Evolutionary conservation across 352 stramenopile genomes (phyloP), one percentile per base, ranked within the genome.

Genomic region (Pythium oligandrum): DNA sequence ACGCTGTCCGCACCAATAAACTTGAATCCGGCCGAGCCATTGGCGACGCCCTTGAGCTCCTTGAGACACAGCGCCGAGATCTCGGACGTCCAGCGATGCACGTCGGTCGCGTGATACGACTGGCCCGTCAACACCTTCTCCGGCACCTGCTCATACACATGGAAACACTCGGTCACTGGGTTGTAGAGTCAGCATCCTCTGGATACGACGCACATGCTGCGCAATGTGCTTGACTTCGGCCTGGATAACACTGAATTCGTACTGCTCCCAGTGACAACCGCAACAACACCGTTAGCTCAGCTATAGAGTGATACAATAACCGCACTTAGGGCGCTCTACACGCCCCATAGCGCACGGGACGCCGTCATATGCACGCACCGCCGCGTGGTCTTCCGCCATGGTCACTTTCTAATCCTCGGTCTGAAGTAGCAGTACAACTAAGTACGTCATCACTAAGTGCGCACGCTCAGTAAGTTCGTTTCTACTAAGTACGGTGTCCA

Each of bases 191-290:
- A 26, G 17, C 17, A 26, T 26, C 17, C 17, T 26, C 17, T 26
- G 17, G 17, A 26, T 12, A 42, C 12, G 38, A n/a, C 62, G 17
- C 43, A 93, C 85, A 66, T 93, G 78, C 37, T 88, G 73, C 2
- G 74, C 77, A 51, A 93, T 84, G 59, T 88, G 86, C 71, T 95
- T 93, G 58, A 92, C 85, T 58, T 95, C 85, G 47, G 80, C 74
- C 62, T 95, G 83, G 56, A 95, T 93, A 55, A 74, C 70, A 51
- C 76, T 72, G 65, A 95, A 95, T 55, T 81, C 70, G 57, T 95
- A 95, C 80, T 91, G 44, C 42, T 26, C 17, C 17, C 17, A 26
- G 17, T 26, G 17, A 26, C 17, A 0, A 26, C 17, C 17, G 17
- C 17, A 26, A 26, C 17, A 48, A 31, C 12, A 7, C 34, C 39